A percentile compares a stretch with the other conserved stretches of the same genome.
phyloP scores from a whole-genome alignment of 176 grass and related monocot genomes.

The Oryza meyeriana region DNA sequence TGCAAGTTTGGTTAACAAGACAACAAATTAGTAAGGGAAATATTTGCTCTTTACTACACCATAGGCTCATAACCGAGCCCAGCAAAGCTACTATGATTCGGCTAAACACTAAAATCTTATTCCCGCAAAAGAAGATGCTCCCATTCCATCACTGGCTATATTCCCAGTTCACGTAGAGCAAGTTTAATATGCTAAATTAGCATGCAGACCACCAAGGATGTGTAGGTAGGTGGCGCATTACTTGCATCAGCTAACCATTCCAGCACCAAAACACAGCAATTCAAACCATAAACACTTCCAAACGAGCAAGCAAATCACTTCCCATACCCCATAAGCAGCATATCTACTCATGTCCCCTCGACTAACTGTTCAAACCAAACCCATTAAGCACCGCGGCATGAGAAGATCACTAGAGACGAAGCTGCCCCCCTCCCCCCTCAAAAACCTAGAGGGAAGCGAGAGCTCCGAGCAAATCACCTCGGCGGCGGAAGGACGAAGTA shows the following conservation, averaged over 20 bases:
- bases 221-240: constrained; percentile 20
- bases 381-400: not conserved
- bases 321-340: not conserved
- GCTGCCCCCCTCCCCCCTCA: not conserved
- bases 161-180: not conserved
- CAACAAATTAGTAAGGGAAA: not conserved
- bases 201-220: not conserved
- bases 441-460: not conserved
- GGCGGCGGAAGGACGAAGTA: constrained; percentile 6
- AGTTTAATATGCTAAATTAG: constrained; percentile 21
- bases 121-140: not conserved
- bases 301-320: constrained; percentile 24
- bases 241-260: constrained; percentile 23
- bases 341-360: not conserved
- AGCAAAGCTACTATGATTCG: constrained; percentile 12
- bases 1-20: constrained; percentile 7
- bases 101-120: constrained; percentile 24
- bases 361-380: constrained; percentile 7
- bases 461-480: constrained; percentile 33
- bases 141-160: not conserved
- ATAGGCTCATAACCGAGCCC: not conserved
- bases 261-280: not conserved
- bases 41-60: not conserved
- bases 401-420: constrained; percentile 17
- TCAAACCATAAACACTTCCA: constrained; percentile 6